These are phyloP conservation scores for Vitis hybrid DNA, from an alignment of 177 flowering plant species.

Conservation along the genomic window DNA sequence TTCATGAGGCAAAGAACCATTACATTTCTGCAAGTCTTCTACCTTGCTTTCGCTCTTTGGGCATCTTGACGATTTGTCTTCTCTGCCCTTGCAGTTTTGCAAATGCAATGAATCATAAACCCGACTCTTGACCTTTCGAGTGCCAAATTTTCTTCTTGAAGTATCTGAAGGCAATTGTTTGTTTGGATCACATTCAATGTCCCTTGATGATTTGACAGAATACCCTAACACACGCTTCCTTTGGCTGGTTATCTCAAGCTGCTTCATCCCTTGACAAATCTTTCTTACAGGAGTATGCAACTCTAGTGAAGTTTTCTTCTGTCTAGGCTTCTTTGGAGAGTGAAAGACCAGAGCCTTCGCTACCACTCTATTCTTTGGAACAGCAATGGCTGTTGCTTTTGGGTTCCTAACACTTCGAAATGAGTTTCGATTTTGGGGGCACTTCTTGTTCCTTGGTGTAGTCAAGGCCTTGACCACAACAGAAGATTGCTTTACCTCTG, in stretches of 20 bases:
- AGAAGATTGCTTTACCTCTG: constrained; percentile 37
- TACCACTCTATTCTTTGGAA: constrained; percentile 37
- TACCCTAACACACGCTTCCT: constrained; percentile 30
- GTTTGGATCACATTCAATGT: constrained; percentile 12
- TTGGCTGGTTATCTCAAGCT: constrained; percentile 52
- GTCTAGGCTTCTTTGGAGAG: constrained; percentile 65
- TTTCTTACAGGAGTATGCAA: constrained; percentile 40
- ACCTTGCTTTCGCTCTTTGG: constrained; percentile 30
- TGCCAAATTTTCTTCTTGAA: constrained; percentile 20
- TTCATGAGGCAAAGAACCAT: constrained; percentile 11
- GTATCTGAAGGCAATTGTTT: constrained; percentile 21
- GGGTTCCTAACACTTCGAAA: constrained; percentile 65
- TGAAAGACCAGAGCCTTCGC: constrained; percentile 71
- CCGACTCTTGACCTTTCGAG: constrained; percentile 33
- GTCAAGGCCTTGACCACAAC: constrained; percentile 61
- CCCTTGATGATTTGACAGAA: constrained; percentile 27
- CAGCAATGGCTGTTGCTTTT: constrained; percentile 23
- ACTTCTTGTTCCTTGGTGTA: constrained; percentile 64
- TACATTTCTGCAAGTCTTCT: constrained; percentile 9
- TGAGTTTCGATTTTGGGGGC: constrained; percentile 27
- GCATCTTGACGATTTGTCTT: constrained; percentile 26
- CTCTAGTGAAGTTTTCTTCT: constrained; percentile 33
- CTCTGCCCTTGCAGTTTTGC: constrained; percentile 20
- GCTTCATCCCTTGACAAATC: constrained; percentile 59
- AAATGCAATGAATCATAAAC: constrained; percentile 22